Percentiles rank a stretch among this genome's conserved stretches.
These are phyloP conservation scores for Amniculicola lignicola DNA, from an alignment of 495 filamentous ascomycete genomes.

Conservation along the genomic window DNA sequence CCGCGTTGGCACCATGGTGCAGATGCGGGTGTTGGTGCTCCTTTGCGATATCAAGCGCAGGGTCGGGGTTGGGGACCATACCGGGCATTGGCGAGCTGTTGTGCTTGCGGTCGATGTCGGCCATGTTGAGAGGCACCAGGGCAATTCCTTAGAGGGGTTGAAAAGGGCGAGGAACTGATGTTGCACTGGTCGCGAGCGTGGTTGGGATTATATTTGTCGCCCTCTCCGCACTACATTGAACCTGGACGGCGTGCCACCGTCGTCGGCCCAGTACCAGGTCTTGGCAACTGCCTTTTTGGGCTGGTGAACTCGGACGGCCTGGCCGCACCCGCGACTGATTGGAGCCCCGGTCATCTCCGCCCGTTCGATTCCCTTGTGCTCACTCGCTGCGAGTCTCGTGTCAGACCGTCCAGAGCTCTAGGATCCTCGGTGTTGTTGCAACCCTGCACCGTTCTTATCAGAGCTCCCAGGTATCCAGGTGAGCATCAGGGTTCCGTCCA, in stretches of 20 bases:
- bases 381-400: conserved; percentile 9
- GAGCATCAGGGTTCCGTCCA: background rate
- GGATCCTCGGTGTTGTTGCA: conserved; percentile 13
- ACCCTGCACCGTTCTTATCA: conserved; percentile 16
- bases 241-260: conserved; percentile 10
- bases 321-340: conserved; percentile 12
- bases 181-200: background rate
- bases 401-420: conserved; percentile 1
- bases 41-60: conserved; percentile 43
- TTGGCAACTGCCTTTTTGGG: conserved; percentile 31
- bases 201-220: conserved; percentile 15
- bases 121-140: conserved; percentile 22
- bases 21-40: conserved; percentile 55
- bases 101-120: conserved; percentile 29
- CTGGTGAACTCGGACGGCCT: conserved; percentile 1
- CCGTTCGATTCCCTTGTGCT: conserved; percentile 2
- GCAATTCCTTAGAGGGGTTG: conserved; percentile 5
- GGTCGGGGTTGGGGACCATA: conserved; percentile 42
- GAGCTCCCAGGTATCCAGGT: background rate
- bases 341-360: conserved; percentile 31
- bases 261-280: conserved; percentile 16
- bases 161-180: conserved; percentile 6
- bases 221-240: background rate
- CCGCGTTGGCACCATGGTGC: conserved; percentile 49
- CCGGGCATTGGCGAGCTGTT: conserved; percentile 39